These are phyloP conservation scores for Colletotrichum karsti DNA, from an alignment of 2,329 filamentous ascomycete genomes.

Conservation along the genomic window DNA sequence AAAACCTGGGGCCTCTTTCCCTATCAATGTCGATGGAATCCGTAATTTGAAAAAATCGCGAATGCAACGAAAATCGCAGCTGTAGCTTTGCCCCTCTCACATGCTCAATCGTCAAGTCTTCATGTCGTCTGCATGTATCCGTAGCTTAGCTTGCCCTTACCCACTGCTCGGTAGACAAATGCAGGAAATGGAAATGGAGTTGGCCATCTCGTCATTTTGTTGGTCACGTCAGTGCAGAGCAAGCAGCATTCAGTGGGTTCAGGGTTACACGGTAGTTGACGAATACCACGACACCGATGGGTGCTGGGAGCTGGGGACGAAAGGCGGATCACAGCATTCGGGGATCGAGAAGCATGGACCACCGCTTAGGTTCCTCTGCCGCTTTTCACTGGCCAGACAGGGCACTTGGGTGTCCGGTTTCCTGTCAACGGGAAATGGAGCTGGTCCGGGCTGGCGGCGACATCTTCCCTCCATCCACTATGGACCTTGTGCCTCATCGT, in stretches of 20 bases:
- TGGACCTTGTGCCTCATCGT: too few relatives aligned
- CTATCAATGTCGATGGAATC: too few relatives aligned
- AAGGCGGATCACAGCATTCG: neutral
- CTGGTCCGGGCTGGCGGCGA: neutral
- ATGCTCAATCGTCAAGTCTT: too few relatives aligned
- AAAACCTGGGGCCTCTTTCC: too few relatives aligned
- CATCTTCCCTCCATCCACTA: too few relatives aligned
- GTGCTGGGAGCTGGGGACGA: neutral
- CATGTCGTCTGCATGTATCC: neutral
- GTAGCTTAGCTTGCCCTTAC: neutral
- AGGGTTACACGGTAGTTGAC: neutral
- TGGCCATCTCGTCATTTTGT: conserved; percentile 20
- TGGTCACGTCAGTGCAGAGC: neutral
- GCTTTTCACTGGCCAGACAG: conserved; percentile 12
- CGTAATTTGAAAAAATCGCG: too few relatives aligned
- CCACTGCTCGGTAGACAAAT: conserved; percentile 9
- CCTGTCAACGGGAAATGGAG: conserved; percentile 9
- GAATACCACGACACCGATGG: neutral
- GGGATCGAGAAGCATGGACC: conserved; percentile 18
- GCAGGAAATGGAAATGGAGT: neutral
- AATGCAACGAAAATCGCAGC: neutral
- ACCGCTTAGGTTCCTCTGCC: conserved; percentile 19
- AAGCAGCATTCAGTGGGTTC: neutral
- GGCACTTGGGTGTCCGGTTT: too few relatives aligned
- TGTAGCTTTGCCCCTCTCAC: neutral